These are phyloP conservation scores for Kluyveromyces sp. DNA, from an alignment of 1,139 yeast genomes.

Conservation along the genomic window DNA sequence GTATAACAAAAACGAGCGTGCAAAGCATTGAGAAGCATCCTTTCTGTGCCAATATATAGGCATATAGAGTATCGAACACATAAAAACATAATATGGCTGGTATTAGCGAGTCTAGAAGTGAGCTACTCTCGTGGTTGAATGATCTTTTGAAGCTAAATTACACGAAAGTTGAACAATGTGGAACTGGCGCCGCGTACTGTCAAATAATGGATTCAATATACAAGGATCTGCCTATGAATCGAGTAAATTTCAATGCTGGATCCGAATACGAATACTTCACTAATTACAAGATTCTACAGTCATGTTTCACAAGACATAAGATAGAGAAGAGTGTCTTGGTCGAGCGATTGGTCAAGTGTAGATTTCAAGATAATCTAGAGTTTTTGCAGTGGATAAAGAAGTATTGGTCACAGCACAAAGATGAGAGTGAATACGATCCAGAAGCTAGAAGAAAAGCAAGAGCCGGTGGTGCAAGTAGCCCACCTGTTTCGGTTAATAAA, in stretches of 20 bases:
- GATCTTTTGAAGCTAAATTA: constrained; percentile 55
- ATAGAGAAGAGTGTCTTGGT: constrained; percentile 75
- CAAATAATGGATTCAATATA: constrained; percentile 82
- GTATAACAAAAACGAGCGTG: too few species aligned
- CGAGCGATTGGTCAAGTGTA: constrained; percentile 74
- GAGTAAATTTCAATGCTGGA: constrained; percentile 62
- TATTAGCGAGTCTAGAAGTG: constrained; percentile 75
- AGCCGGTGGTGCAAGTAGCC: not conserved
- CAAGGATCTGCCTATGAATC: constrained; percentile 70
- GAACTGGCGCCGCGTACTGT: constrained; percentile 92
- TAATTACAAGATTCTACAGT: constrained; percentile 81
- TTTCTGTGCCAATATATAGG: too few species aligned
- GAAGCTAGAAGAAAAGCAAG: constrained; percentile 40
- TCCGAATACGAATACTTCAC: constrained; percentile 71
- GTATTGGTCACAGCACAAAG: constrained; percentile 72
- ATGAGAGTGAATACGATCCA: constrained; percentile 67
- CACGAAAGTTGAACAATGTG: constrained; percentile 85
- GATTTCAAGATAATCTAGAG: constrained; percentile 89
- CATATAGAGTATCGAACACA: not conserved
- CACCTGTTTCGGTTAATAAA: not conserved
- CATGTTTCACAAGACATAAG: constrained; percentile 60
- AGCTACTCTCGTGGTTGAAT: constrained; percentile 80
- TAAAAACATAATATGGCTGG: constrained; percentile 17
- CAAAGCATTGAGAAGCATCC: too few species aligned
- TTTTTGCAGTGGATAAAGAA: constrained; percentile 86